Conservation (phyloP, 352 stramenopile species). For the Globisporangium radiosum region DNA sequence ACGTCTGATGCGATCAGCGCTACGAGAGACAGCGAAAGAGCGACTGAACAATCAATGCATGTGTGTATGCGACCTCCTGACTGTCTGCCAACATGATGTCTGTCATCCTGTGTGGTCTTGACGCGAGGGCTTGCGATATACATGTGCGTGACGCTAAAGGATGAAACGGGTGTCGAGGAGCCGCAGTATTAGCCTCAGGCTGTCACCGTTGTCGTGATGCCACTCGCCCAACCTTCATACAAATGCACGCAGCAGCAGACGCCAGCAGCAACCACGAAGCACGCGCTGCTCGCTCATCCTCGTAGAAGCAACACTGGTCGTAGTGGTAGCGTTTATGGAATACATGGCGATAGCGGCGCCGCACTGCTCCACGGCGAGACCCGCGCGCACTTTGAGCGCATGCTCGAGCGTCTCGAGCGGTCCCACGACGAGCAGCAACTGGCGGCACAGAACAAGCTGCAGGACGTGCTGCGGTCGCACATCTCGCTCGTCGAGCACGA, state of each 20-base stretch:
- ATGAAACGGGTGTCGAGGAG: too few species aligned
- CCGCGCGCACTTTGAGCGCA: constrained; percentile 42
- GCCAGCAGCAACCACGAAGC: constrained; percentile 21
- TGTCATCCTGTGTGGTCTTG: too few species aligned
- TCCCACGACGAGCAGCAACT: constrained; percentile 40
- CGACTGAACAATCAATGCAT: too few species aligned
- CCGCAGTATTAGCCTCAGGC: too few species aligned
- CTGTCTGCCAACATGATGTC: too few species aligned
- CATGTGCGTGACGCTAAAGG: too few species aligned
- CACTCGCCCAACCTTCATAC: too few species aligned
- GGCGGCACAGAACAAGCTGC: constrained; percentile 27
- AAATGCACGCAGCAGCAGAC: background rate
- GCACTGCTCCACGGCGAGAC: constrained; percentile 44
- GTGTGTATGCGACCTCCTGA: too few species aligned
- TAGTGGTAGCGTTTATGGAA: background rate
- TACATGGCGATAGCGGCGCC: background rate
- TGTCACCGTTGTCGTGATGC: too few species aligned
- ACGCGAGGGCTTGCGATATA: too few species aligned
- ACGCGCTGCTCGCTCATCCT: constrained; percentile 7
- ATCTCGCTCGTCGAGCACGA: constrained; percentile 53
- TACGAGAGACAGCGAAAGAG: too few species aligned
- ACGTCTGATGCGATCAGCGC: too few species aligned
- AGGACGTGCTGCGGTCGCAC: constrained; percentile 35
- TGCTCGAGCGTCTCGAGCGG: constrained; percentile 32
- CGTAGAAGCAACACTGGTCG: background rate